Percentiles rank a stretch among this genome's conserved stretches.
phyloP scores from a whole-genome alignment of 805 yeast species.

The Pichia cabralensis region DNA sequence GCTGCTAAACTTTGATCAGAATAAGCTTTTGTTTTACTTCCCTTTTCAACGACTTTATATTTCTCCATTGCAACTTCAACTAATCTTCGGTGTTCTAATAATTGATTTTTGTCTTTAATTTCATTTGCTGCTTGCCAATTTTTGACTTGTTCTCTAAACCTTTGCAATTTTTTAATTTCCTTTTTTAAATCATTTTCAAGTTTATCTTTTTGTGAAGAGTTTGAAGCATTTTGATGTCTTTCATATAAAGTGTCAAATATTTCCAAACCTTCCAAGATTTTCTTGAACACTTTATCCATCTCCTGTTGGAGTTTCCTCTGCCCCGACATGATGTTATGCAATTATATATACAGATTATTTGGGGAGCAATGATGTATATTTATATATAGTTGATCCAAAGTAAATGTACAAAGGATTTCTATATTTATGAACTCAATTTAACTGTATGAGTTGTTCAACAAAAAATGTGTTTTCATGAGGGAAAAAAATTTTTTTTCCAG shows the following conservation, averaged over 20 bases:
- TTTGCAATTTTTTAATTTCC: slow-evolving; percentile 49
- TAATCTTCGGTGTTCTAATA: slow-evolving; percentile 35
- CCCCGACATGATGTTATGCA: slow-evolving; percentile 26
- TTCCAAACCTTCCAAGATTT: slow-evolving; percentile 47
- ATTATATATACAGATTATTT: too few relatives aligned
- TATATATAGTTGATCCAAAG: background rate
- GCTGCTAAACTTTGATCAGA: slow-evolving; percentile 47
- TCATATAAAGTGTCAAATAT: slow-evolving; percentile 47
- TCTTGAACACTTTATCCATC: slow-evolving; percentile 54
- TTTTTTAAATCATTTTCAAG: slow-evolving; percentile 47
- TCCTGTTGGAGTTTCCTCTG: slow-evolving; percentile 36
- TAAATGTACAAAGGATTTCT: too few relatives aligned
- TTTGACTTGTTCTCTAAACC: slow-evolving; percentile 51
- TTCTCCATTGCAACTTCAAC: slow-evolving; percentile 47
- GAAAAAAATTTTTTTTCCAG: too few relatives aligned
- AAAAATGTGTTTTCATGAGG: too few relatives aligned
- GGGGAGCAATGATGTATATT: background rate
- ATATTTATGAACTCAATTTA: too few relatives aligned
- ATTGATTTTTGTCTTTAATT: slow-evolving; percentile 35
- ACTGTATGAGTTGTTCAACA: too few relatives aligned
- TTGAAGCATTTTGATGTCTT: slow-evolving; percentile 36
- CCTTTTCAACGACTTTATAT: slow-evolving; percentile 49
- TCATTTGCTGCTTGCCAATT: slow-evolving; percentile 48
- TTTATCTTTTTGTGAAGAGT: slow-evolving; percentile 45
- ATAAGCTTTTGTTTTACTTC: slow-evolving; percentile 46